Percentiles rank a stretch among this genome's conserved stretches.
These are phyloP conservation scores for Ceratocystis diversiconidia DNA, from an alignment of 2,329 filamentous ascomycete species.

Conservation along the genomic window DNA sequence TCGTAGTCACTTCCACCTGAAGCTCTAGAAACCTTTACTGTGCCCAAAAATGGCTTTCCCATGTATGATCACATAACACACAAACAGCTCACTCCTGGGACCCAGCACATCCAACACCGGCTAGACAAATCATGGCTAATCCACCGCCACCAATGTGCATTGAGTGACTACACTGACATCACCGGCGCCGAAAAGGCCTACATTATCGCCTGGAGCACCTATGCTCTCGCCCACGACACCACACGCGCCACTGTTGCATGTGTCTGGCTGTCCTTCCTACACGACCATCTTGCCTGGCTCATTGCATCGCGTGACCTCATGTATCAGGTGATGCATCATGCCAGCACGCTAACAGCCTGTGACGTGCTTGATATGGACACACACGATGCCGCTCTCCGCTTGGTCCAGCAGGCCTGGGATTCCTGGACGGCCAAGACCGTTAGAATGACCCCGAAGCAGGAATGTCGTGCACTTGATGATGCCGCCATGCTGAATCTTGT, in stretches of 20 bases:
- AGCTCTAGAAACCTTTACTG: constrained; percentile 28
- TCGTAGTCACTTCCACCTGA: constrained; percentile 4
- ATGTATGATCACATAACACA: constrained; percentile 46
- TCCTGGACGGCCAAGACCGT: neutral
- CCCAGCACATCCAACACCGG: constrained; percentile 30
- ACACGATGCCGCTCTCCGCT: constrained; percentile 30
- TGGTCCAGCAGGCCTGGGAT: constrained; percentile 30
- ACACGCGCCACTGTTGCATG: constrained; percentile 38
- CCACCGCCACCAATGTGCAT: constrained; percentile 44
- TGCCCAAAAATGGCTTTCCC: constrained; percentile 32
- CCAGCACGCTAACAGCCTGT: constrained; percentile 36
- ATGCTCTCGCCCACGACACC: constrained; percentile 37
- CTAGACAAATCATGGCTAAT: constrained; percentile 40
- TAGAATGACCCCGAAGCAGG: neutral
- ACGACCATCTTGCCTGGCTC: constrained; percentile 39
- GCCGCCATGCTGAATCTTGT: neutral
- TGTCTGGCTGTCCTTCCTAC: constrained; percentile 38
- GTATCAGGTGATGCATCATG: constrained; percentile 42
- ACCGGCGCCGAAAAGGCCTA: constrained; percentile 42
- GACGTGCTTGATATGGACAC: constrained; percentile 33
- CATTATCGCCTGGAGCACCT: constrained; percentile 44
- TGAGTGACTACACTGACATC: constrained; percentile 44
- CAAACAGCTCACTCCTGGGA: constrained; percentile 34
- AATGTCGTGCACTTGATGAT: neutral
- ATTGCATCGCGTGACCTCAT: constrained; percentile 33